phyloP scores from a whole-genome alignment of 1,284 basidiomycete species.

The Phellopilus nigrolimitatus region DNA sequence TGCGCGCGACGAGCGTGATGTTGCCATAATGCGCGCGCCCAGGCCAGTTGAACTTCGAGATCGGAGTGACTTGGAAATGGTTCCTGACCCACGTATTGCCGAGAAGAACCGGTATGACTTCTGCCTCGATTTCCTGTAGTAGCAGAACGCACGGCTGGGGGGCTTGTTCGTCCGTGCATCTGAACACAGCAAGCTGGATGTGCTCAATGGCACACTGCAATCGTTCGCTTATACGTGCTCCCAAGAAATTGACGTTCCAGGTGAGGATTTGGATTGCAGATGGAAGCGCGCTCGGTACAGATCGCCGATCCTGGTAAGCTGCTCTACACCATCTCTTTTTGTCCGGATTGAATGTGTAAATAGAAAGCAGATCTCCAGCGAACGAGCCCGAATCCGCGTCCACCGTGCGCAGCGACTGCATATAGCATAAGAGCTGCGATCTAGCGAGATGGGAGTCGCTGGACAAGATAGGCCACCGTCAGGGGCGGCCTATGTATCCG shows the following conservation, averaged over 20 bases:
- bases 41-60: constrained; percentile 49
- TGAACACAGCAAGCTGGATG: constrained; percentile 46
- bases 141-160: constrained; percentile 55
- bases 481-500: no score
- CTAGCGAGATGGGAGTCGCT: background rate
- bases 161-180: constrained; percentile 36
- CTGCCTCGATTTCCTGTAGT: constrained; percentile 56
- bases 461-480: no score
- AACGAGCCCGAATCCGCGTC: background rate
- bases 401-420: background rate
- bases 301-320: background rate
- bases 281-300: constrained; percentile 26
- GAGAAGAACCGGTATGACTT: constrained; percentile 43
- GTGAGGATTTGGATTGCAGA: constrained; percentile 48
- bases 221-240: constrained; percentile 35
- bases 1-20: constrained; percentile 58
- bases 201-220: constrained; percentile 45
- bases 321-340: constrained; percentile 10
- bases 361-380: constrained; percentile 4
- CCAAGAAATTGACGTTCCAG: constrained; percentile 62
- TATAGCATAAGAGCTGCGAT: background rate
- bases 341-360: constrained; percentile 6
- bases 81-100: constrained; percentile 54
- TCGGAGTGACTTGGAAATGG: constrained; percentile 53
- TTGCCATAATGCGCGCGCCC: constrained; percentile 45